Percentiles rank a stretch among this genome's conserved stretches.
Evolutionary conservation across 345 rosid genomes (phyloP).

Genomic region (Lepidium africanum): DNA sequence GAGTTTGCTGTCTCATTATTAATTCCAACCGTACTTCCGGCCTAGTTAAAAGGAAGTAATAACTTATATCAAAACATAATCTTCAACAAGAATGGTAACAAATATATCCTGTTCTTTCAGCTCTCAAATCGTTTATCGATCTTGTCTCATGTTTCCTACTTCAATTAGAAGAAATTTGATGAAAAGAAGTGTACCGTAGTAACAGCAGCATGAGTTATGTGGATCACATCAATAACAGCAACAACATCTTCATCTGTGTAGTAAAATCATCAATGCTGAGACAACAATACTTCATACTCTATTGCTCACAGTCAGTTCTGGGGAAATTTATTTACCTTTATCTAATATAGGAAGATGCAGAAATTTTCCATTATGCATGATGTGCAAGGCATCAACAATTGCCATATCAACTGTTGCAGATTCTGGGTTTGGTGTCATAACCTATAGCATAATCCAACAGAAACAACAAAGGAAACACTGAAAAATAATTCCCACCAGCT

Average conservation of each 20-base stretch:
- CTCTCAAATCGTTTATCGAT: background rate
- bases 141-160: background rate
- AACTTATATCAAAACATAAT: background rate
- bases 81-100: background rate
- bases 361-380: constrained; percentile 92
- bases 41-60: constrained; percentile 30
- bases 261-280: constrained; percentile 11
- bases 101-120: background rate
- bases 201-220: constrained; percentile 92
- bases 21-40: constrained; percentile 61
- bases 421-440: constrained; percentile 96
- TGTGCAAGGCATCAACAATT: constrained; percentile 86
- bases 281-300: background rate
- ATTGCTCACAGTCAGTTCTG: background rate
- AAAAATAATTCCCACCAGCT: background rate
- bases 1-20: constrained; percentile 68
- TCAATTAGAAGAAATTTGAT: background rate
- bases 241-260: constrained; percentile 67
- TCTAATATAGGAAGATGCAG: constrained; percentile 94
- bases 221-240: constrained; percentile 82
- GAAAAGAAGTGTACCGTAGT: constrained; percentile 55
- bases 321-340: constrained; percentile 43
- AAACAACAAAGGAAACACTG: background rate
- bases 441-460: constrained; percentile 38
- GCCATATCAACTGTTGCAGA: constrained; percentile 86